These are phyloP conservation scores for Cladosporium sp. DNA, from an alignment of 2,329 filamentous ascomycete genomes.

Conservation along the genomic window DNA sequence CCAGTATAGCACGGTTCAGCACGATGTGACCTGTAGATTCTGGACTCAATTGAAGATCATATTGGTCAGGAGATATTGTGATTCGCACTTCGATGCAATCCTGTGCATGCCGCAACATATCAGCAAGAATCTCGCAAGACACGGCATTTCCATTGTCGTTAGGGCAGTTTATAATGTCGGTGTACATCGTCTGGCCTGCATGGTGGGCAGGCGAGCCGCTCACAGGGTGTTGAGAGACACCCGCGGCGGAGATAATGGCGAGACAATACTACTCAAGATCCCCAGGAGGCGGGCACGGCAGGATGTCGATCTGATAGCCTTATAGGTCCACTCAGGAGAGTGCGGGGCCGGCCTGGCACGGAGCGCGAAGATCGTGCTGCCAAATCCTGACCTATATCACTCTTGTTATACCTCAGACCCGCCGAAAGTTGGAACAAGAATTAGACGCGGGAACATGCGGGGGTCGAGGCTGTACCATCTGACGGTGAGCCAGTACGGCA, in stretches of 20 bases:
- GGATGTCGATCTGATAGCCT: conserved; percentile 3
- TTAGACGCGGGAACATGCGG: conserved; percentile 5
- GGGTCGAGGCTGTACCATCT: neutral
- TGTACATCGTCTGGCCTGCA: neutral
- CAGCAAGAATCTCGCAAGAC: neutral
- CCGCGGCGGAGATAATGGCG: neutral
- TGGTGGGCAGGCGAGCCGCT: neutral
- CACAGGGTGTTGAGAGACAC: conserved; percentile 9
- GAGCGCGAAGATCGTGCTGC: neutral
- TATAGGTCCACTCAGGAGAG: neutral
- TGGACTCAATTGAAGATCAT: too few relatives aligned
- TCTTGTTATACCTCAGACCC: neutral
- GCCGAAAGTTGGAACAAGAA: conserved; percentile 1
- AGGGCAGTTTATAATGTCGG: neutral
- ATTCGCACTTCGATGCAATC: too few relatives aligned
- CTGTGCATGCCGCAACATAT: too few relatives aligned
- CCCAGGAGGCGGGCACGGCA: too few relatives aligned
- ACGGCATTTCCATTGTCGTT: neutral
- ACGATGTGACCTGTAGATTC: neutral
- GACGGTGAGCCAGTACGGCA: neutral
- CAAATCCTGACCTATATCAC: conserved; percentile 1
- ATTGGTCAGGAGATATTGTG: too few relatives aligned
- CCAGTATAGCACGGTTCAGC: neutral
- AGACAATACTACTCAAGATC: neutral
- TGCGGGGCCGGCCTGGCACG: neutral